Percentiles rank a stretch among this genome's conserved stretches.
These are phyloP conservation scores for Chytridiales sp. DNA, from an alignment of 371 early-diverging fungal species.

Conservation along the genomic window DNA sequence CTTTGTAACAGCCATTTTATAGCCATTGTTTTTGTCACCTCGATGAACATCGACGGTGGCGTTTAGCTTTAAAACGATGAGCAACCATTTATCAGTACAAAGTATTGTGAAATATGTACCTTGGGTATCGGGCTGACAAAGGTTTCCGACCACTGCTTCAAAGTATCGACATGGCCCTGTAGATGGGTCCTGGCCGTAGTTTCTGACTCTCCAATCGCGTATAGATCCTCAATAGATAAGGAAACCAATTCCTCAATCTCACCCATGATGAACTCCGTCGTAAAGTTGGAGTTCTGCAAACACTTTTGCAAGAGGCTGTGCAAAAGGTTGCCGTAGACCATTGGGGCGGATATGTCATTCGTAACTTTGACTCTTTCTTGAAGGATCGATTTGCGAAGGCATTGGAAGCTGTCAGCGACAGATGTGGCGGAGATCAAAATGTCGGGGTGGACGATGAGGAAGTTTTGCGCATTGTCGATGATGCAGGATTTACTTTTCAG, in stretches of 20 bases:
- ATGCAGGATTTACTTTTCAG: conserved; percentile 2
- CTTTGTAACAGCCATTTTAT: conserved; percentile 57
- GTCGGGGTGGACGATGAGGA: conserved; percentile 78
- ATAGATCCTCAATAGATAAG: conserved; percentile 60
- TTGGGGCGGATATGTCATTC: conserved; percentile 52
- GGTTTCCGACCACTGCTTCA: conserved; percentile 27
- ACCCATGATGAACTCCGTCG: conserved; percentile 42
- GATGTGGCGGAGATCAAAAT: conserved; percentile 72
- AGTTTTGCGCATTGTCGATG: conserved; percentile 26
- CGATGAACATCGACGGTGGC: conserved; percentile 12
- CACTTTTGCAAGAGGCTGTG: conserved; percentile 76
- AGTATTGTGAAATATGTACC: not conserved
- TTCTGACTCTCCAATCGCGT: conserved; percentile 63
- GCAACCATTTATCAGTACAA: too few relatives aligned
- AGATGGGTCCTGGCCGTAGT: conserved; percentile 39
- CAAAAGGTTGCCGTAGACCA: conserved; percentile 78
- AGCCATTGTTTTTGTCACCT: conserved; percentile 3
- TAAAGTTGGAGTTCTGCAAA: conserved; percentile 58
- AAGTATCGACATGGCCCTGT: conserved; percentile 12
- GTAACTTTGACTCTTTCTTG: conserved; percentile 58
- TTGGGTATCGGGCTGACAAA: conserved; percentile 4
- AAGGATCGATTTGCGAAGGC: conserved; percentile 74
- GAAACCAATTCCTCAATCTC: conserved; percentile 50
- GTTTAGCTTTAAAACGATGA: conserved; percentile 14
- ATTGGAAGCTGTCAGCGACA: conserved; percentile 70